Conservation (phyloP, 192 early-diverging fungal species). For the Backusella psychrophila region DNA sequence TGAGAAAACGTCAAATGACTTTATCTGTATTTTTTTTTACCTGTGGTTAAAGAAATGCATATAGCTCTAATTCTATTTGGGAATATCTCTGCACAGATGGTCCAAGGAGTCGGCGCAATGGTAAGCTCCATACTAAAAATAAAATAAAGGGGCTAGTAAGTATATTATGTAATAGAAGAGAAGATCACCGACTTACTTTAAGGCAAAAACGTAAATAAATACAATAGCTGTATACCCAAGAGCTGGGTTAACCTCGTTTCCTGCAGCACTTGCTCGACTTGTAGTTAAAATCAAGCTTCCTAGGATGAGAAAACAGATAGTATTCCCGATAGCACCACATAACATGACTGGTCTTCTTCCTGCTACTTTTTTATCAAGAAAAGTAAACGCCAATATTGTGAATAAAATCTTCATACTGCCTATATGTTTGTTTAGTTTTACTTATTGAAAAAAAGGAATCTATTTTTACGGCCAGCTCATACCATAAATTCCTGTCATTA, state of each 20-base stretch:
- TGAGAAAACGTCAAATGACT: no score
- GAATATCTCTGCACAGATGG: background rate
- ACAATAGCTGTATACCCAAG: background rate
- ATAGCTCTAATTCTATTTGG: slow-evolving; percentile 9
- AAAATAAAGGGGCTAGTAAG: background rate
- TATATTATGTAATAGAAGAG: background rate
- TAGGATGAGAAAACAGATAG: background rate
- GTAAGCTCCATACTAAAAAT: slow-evolving; percentile 3
- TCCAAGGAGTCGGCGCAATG: background rate
- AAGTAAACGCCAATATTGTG: background rate
- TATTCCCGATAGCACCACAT: background rate
- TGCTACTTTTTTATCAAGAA: background rate
- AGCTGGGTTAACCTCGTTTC: background rate
- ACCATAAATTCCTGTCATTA: slow-evolving; percentile 14
- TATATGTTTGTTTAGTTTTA: background rate
- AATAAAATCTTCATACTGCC: slow-evolving; percentile 4
- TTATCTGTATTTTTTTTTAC: background rate
- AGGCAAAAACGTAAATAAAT: background rate
- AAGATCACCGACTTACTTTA: background rate
- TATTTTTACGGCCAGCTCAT: background rate
- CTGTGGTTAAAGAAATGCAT: slow-evolving; percentile 1
- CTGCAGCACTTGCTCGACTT: background rate
- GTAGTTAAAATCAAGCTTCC: background rate
- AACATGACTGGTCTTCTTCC: background rate
- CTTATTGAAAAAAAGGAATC: background rate